These are phyloP conservation scores for Protomyces lactucae-debilis DNA, from an alignment of 1,139 yeast species.

Conservation along the genomic window DNA sequence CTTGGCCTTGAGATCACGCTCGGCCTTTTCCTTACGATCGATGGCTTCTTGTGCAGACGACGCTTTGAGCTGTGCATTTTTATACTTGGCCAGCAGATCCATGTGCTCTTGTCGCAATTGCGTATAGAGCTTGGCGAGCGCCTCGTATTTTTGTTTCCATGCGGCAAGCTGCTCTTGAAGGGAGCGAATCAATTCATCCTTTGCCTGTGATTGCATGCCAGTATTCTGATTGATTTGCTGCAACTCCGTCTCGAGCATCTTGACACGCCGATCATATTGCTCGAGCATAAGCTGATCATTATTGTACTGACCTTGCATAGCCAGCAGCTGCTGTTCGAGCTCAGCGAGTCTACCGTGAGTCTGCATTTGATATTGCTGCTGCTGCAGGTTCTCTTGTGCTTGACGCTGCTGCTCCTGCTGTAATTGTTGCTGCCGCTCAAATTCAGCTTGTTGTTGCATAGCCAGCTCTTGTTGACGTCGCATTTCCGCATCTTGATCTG, in stretches of 20 bases:
- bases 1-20: conserved; percentile 77
- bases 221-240: conserved; percentile 59
- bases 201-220: conserved; percentile 67
- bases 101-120: conserved; percentile 90
- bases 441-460: conserved; percentile 61
- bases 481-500: conserved; percentile 40
- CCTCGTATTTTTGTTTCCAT: conserved; percentile 86
- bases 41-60: conserved; percentile 91
- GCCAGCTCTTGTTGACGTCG: conserved; percentile 47
- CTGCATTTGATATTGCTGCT: conserved; percentile 68
- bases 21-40: conserved; percentile 74
- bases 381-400: conserved; percentile 68
- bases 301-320: conserved; percentile 75
- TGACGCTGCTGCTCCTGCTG: conserved; percentile 66
- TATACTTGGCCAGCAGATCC: conserved; percentile 70
- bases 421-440: conserved; percentile 64
- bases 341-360: conserved; percentile 77
- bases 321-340: conserved; percentile 71
- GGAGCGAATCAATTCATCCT: conserved; percentile 65
- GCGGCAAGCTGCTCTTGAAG: conserved; percentile 70
- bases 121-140: conserved; percentile 82
- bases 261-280: conserved; percentile 84
- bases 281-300: conserved; percentile 78
- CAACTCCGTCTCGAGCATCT: conserved; percentile 72
- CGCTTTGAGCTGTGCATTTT: conserved; percentile 81